A percentile compares a stretch with the other conserved stretches of the same genome.
Evolutionary conservation across 306 rosid species (phyloP).

Genomic region (Castanea crenata): DNA sequence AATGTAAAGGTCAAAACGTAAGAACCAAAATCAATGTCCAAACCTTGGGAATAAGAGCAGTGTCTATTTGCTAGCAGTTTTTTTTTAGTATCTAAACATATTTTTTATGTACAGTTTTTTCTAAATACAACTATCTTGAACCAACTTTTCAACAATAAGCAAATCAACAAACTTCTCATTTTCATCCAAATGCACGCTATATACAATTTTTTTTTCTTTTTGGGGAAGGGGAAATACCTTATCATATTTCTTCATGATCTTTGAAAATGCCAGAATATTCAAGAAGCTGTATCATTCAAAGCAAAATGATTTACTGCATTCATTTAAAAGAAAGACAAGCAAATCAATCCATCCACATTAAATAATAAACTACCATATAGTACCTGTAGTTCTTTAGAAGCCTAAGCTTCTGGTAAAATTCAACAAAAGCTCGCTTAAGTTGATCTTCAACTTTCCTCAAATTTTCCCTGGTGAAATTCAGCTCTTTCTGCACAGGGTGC

Average conservation of each 20-base stretch:
- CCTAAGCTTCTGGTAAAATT: slow-evolving; percentile 63
- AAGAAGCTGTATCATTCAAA: slow-evolving; percentile 44
- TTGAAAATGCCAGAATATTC: slow-evolving; percentile 66
- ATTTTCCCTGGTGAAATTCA: slow-evolving; percentile 46
- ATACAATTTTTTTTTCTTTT: too few species aligned
- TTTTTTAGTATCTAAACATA: too few species aligned
- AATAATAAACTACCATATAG: neutral
- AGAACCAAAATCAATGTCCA: too few species aligned
- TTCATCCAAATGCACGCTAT: too few species aligned
- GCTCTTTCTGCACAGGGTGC: slow-evolving; percentile 37
- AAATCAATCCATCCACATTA: neutral
- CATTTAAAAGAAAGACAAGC: neutral
- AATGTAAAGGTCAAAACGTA: neutral
- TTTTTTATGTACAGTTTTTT: too few species aligned
- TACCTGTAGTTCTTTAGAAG: slow-evolving; percentile 67
- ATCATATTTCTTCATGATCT: slow-evolving; percentile 86
- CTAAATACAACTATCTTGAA: too few species aligned
- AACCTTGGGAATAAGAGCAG: too few species aligned
- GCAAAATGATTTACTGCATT: too few species aligned
- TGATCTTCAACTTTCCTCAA: slow-evolving; percentile 50
- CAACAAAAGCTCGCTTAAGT: slow-evolving; percentile 50
- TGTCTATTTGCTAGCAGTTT: too few species aligned
- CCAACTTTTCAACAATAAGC: too few species aligned
- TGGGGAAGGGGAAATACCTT: slow-evolving; percentile 37
- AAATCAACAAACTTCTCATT: too few species aligned